These are phyloP conservation scores for Friedmanniomyces endolithicus DNA, from an alignment of 495 filamentous ascomycete species.

Conservation along the genomic window DNA sequence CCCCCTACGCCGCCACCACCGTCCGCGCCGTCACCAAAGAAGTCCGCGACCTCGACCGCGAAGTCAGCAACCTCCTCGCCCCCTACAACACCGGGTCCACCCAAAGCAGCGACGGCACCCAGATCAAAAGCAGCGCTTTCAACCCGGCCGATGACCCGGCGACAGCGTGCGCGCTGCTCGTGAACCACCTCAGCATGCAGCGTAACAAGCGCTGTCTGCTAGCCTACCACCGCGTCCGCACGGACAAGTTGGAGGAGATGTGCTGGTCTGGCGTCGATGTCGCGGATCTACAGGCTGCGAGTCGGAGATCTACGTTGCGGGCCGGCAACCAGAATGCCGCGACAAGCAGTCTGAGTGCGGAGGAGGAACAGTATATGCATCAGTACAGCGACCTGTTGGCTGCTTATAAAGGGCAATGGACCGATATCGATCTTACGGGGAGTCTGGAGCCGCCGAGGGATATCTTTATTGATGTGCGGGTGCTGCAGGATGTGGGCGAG, in stretches of 20 bases:
- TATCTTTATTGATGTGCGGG: conserved; percentile 93
- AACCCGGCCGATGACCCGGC: conserved; percentile 74
- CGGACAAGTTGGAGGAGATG: conserved; percentile 85
- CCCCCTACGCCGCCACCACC: conserved; percentile 85
- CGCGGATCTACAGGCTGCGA: conserved; percentile 38
- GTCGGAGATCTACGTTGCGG: not conserved
- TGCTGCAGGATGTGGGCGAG: conserved; percentile 93
- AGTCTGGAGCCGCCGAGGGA: conserved; percentile 88
- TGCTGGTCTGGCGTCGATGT: conserved; percentile 86
- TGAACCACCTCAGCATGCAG: conserved; percentile 89
- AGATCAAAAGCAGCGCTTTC: conserved; percentile 66
- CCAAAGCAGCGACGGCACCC: conserved; percentile 67
- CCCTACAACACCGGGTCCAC: conserved; percentile 73
- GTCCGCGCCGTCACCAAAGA: conserved; percentile 79
- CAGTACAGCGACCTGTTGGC: conserved; percentile 85
- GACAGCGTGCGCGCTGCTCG: conserved; percentile 74
- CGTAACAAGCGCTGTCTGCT: conserved; percentile 93
- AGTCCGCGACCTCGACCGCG: conserved; percentile 86
- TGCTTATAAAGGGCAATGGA: conserved; percentile 97
- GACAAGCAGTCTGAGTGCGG: conserved; percentile 73
- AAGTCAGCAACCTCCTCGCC: conserved; percentile 66
- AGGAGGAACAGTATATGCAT: conserved; percentile 93
- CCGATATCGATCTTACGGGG: conserved; percentile 91
- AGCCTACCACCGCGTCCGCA: conserved; percentile 80
- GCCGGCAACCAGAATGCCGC: conserved; percentile 12